Percentiles rank a stretch among this genome's conserved stretches.
Conservation (phyloP, 2,329 filamentous ascomycete genomes). For the Aspergillus sp. region DNA sequence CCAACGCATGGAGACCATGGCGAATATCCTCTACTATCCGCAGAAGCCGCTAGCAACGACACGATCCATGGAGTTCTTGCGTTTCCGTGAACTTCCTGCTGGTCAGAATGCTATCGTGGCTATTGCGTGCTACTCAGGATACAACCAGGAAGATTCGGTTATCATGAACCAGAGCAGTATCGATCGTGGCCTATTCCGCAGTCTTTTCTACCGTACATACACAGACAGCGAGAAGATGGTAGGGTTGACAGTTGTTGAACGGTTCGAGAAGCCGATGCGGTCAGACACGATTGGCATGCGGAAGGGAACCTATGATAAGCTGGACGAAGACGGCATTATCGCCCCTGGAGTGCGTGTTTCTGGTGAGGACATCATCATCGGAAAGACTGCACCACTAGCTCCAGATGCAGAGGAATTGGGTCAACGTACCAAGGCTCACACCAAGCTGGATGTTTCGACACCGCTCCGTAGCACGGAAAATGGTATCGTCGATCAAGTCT, state of each 20-base stretch:
- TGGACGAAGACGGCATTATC: conserved; percentile 94
- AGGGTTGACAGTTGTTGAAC: conserved; percentile 86
- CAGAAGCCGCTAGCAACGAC: conserved; percentile 97
- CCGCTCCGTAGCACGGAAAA: conserved; percentile 93
- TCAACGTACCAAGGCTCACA: conserved; percentile 83
- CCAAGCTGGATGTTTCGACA: conserved; percentile 93
- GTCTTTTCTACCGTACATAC: conserved; percentile 96
- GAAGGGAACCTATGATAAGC: conserved; percentile 94
- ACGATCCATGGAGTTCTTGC: conserved; percentile 96
- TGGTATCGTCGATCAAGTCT: conserved; percentile 90
- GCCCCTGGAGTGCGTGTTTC: conserved; percentile 91
- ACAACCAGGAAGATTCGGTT: conserved; percentile 99
- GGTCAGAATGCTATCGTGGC: conserved; percentile 98
- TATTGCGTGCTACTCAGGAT: conserved; percentile 95
- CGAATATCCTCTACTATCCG: conserved; percentile 97
- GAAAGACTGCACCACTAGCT: conserved; percentile 93
- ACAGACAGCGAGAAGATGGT: conserved; percentile 96
- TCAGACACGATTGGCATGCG: conserved; percentile 88
- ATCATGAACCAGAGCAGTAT: conserved; percentile 99
- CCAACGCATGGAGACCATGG: conserved; percentile 98
- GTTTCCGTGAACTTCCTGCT: conserved; percentile 94
- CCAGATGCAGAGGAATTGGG: conserved; percentile 92
- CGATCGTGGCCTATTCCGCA: conserved; percentile 94
- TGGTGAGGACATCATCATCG: conserved; percentile 98
- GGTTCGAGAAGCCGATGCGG: conserved; percentile 92